Evolutionary conservation across 768 basidiomycete species (phyloP), one percentile per base, ranked within the genome.

Genomic region (Leucocoprinus sp.): DNA sequence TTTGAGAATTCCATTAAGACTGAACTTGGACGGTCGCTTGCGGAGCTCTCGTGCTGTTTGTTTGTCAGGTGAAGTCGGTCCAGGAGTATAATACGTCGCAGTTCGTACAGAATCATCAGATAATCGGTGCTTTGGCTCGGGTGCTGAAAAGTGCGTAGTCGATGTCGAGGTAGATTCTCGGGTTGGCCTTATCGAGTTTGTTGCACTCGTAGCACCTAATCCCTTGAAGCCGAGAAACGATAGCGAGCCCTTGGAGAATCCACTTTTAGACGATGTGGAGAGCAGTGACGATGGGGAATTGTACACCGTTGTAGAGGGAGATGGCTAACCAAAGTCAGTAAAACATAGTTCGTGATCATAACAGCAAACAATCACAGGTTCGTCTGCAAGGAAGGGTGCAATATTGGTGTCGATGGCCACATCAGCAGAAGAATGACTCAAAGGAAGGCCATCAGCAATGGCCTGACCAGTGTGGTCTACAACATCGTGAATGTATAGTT

Each of bases 201-300:
- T n/a, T 4, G 9, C n/a, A 3, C 39, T 41, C 15, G 49, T 35
- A 5, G 52, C 38, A 38, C 54, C 54, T 11, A 41, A 44, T 14
- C 51, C 52, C 2, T 52, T 52, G n/a, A 58, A 43, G 19, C 57
- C 54, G 12, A 43, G 37, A 34, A 53, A 26, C n/a, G 60, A 51
- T 18, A 63, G 52, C 19, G 64, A 65, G 21, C 55, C 54, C 55
- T 63, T 66, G 42, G 58, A 22, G 51, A 53, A 37, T 31, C 31
- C 31, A 49, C 49, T 51, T 54, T 57, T 31, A 50, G 57, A 31
- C 49, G 57, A 21, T 52, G 55, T 2, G 53, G 51, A 21, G 51
- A 54, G 50, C 48, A 40, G 37, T 6, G 44, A 12, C 28, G 39
- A 26, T 23, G 21, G 19, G 14, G 48, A 48, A 44, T 45, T 42